Evolutionary conservation across 148 eudicot genomes (phyloP).

Genomic region (Heliamphora exappendiculata): DNA sequence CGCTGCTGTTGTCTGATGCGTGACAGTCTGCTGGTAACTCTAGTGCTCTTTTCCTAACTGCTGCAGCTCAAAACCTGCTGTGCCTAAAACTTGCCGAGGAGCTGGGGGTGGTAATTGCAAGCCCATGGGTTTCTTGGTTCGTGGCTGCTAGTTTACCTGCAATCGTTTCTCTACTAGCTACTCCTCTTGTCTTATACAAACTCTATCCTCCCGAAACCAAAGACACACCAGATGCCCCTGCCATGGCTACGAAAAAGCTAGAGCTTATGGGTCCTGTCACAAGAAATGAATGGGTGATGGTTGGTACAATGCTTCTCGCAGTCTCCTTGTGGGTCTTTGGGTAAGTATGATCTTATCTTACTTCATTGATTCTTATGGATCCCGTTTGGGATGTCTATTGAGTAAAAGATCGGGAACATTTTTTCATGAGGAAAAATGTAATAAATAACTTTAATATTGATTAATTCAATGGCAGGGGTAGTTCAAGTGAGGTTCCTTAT

Average conservation of each 20-base stretch:
- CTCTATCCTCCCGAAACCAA: conserved; percentile 84
- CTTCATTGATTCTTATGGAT: neutral
- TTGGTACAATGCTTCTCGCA: conserved; percentile 94
- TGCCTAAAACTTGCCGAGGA: conserved; percentile 94
- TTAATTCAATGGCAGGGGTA: neutral
- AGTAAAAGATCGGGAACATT: neutral
- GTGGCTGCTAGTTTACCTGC: conserved; percentile 86
- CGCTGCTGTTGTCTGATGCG: conserved; percentile 26
- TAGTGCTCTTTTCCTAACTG: conserved; percentile 99
- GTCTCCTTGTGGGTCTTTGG: conserved; percentile 89
- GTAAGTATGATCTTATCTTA: conserved; percentile 35
- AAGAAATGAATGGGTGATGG: conserved; percentile 86
- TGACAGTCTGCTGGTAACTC: conserved; percentile 95
- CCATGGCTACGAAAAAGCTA: conserved; percentile 65
- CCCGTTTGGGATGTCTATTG: neutral
- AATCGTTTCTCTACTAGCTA: conserved; percentile 51
- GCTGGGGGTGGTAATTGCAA: conserved; percentile 69
- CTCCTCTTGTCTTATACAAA: conserved; percentile 71
- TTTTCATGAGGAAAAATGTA: neutral
- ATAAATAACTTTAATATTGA: neutral
- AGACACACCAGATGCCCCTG: conserved; percentile 97
- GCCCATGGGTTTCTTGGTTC: conserved; percentile 88
- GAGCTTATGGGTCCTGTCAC: conserved; percentile 89
- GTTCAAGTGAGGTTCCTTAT: neutral
- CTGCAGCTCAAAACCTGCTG: conserved; percentile 96